These are phyloP conservation scores for Saturnispora kantuleensis DNA, from an alignment of 805 yeast genomes.

Conservation along the genomic window DNA sequence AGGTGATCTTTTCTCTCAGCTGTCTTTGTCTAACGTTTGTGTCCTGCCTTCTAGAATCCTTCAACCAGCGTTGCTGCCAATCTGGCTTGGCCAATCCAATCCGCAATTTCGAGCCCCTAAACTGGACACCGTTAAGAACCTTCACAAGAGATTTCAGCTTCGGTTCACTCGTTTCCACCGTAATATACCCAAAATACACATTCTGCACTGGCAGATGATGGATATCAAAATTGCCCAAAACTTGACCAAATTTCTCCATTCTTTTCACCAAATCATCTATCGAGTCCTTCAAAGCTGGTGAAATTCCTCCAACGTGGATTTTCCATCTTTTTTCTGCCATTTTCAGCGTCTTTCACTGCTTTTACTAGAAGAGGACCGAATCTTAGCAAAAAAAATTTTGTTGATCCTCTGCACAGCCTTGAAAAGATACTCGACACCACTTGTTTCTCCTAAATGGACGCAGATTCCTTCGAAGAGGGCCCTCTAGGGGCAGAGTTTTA, in stretches of 20 bases:
- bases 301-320: constrained; percentile 61
- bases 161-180: constrained; percentile 40
- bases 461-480: constrained; percentile 15
- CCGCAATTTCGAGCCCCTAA: constrained; percentile 59
- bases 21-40: constrained; percentile 20
- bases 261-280: constrained; percentile 42
- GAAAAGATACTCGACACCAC: not conserved
- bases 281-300: constrained; percentile 39
- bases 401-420: constrained; percentile 4
- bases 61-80: constrained; percentile 37
- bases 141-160: constrained; percentile 40
- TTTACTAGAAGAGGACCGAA: not conserved
- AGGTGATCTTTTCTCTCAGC: constrained; percentile 27
- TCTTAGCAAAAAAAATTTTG: not conserved
- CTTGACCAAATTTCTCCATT: constrained; percentile 51
- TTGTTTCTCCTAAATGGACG: not conserved
- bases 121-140: constrained; percentile 61
- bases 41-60: constrained; percentile 36
- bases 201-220: constrained; percentile 47
- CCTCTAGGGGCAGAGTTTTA: constrained; percentile 23
- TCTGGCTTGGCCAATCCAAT: constrained; percentile 55
- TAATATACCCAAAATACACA: constrained; percentile 55
- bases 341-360: not conserved
- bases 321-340: constrained; percentile 4
- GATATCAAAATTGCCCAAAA: constrained; percentile 37